Evolutionary conservation across 495 filamentous ascomycete species (phyloP).

Genomic region (Oidiodendron maius): DNA sequence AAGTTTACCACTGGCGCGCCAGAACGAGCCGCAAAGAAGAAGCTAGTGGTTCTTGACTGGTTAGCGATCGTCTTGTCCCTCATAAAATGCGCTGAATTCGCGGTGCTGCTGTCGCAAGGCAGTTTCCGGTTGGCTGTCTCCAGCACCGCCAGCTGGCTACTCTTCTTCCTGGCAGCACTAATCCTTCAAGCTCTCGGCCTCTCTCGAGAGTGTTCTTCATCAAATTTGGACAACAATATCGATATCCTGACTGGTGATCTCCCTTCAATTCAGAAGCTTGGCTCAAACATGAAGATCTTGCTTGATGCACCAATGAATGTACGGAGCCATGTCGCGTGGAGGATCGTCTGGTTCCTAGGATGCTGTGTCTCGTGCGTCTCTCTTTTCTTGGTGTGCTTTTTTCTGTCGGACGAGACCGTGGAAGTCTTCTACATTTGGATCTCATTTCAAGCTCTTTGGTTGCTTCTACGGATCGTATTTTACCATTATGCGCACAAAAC

Average conservation of each 20-base stretch:
- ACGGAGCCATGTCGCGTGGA: not conserved
- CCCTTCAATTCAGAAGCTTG: not conserved
- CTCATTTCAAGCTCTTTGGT: constrained; percentile 4
- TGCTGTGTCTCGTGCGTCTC: not conserved
- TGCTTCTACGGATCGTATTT: not conserved
- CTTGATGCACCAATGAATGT: not conserved
- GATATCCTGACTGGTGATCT: not conserved
- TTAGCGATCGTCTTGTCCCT: not conserved
- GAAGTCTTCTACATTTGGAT: constrained; percentile 2
- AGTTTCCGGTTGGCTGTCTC: not conserved
- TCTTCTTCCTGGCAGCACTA: constrained; percentile 1
- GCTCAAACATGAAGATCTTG: not conserved
- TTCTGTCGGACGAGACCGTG: not conserved
- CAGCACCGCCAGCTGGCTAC: not conserved
- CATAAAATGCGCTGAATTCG: not conserved
- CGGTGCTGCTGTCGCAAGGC: not conserved
- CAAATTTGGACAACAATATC: not conserved
- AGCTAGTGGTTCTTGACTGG: no score
- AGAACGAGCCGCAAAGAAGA: not conserved
- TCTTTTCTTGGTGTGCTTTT: not conserved
- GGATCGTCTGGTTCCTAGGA: not conserved
- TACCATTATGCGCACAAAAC: not conserved
- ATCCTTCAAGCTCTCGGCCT: not conserved
- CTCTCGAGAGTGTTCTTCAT: not conserved
- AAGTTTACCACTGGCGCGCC: not conserved